Conservation (phyloP, 176 grass and related monocot genomes). For the Cenchrus americanus region DNA sequence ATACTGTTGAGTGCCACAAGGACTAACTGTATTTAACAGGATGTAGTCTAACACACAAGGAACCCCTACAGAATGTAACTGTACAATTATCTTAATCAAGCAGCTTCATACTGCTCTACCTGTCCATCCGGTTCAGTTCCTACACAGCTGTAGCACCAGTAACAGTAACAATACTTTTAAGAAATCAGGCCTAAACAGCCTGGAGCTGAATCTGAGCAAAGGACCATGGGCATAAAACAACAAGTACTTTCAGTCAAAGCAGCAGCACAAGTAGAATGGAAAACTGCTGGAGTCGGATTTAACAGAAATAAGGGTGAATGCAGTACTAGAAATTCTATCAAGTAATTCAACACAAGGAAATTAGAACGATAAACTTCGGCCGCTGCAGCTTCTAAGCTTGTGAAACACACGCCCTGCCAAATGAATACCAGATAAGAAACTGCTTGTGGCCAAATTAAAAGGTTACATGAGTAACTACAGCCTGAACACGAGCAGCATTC, state of each 20-base stretch:
- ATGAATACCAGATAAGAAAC: not conserved
- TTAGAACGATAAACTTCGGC: not conserved
- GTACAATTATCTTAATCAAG: no score
- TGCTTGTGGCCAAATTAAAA: constrained; percentile 28
- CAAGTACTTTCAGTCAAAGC: not conserved
- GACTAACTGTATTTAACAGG: no score
- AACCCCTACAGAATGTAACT: no score
- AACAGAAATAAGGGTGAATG: not conserved
- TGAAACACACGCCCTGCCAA: constrained; percentile 11
- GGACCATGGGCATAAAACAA: not conserved
- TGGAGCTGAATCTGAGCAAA: not conserved
- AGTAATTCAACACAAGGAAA: not conserved
- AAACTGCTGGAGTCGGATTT: not conserved
- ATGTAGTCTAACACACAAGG: no score
- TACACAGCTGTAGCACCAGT: not conserved
- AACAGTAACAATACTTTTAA: not conserved
- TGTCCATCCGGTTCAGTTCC: not conserved
- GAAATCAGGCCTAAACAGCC: not conserved
- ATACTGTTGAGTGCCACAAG: no score
- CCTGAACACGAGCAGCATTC: constrained; percentile 16
- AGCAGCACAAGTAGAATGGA: not conserved
- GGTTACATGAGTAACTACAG: constrained; percentile 23
- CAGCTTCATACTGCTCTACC: no score
- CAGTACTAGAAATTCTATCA: not conserved
- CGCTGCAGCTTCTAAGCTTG: not conserved